A percentile compares a stretch with the other conserved stretches of the same genome.
Conservation (phyloP, 768 basidiomycete genomes). For the Kondoa malvinella region DNA sequence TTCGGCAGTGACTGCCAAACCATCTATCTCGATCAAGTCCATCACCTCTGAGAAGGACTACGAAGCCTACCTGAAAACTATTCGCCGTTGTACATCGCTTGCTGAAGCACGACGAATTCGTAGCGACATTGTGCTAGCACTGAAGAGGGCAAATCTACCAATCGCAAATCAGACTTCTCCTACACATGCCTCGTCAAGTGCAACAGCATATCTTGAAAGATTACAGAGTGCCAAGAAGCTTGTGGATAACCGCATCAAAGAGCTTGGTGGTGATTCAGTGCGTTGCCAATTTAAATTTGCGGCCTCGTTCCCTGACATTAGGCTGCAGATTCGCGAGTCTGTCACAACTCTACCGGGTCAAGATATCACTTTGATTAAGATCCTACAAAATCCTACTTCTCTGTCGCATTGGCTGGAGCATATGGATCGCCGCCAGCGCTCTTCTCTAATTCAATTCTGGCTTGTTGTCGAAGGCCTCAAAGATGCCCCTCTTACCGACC, state of each 20-base stretch:
- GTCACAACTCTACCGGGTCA: slow-evolving; percentile 45
- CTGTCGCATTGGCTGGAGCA: slow-evolving; percentile 96
- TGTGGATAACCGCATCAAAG: slow-evolving; percentile 66
- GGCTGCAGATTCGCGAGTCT: slow-evolving; percentile 27
- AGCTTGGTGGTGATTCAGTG: slow-evolving; percentile 52
- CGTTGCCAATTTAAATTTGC: not conserved
- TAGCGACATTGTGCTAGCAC: slow-evolving; percentile 53
- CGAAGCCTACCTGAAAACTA: slow-evolving; percentile 75
- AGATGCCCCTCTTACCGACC: slow-evolving; percentile 64
- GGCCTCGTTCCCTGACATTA: not conserved
- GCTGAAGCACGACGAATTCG: slow-evolving; percentile 76
- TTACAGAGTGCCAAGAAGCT: slow-evolving; percentile 74
- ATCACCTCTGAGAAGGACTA: slow-evolving; percentile 67
- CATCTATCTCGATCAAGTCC: slow-evolving; percentile 56
- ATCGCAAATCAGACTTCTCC: not conserved
- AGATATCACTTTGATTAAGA: slow-evolving; percentile 38
- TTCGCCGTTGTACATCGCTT: slow-evolving; percentile 60
- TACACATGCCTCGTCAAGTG: not conserved
- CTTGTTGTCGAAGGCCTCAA: slow-evolving; percentile 94
- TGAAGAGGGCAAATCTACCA: slow-evolving; percentile 42
- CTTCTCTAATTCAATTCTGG: slow-evolving; percentile 89
- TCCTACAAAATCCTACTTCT: slow-evolving; percentile 65
- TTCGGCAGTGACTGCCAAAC: not conserved
- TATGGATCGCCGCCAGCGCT: slow-evolving; percentile 76
- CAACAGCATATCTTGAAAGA: slow-evolving; percentile 55